Base-by-base conservation (phyloP, 2,329 filamentous ascomycete species). In the Aspergillus oerlinghausenensis region DNA sequence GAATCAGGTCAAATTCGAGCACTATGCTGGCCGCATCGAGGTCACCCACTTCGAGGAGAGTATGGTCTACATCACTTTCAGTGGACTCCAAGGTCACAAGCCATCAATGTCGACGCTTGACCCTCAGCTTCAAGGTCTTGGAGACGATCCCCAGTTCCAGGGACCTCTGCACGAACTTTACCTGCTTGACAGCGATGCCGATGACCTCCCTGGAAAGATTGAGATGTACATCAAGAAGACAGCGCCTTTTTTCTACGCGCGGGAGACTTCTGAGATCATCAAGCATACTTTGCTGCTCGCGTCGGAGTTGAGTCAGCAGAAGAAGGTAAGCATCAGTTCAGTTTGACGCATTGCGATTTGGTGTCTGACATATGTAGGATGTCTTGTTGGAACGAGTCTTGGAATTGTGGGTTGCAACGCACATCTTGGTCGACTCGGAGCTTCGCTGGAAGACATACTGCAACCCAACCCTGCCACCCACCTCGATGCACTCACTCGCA, bases 341-440 rank as follows among this genome's bases (percentile, higher is more conserved):
- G 7, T 10, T 3, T 17, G 32, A 38, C 4, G 19, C 32, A 49
- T 55, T n/a, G 49, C 21, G 42, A 47, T 9, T 28, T 63, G 38
- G 38, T 60, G 58, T 38, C 52, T 66, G 26, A 55, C 48, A 9
- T 14, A 11, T 51, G 5, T 60, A 77, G 67, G 79, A 82, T 62
- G 67, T 70, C 17, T 70, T 84, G 9, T 70, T 85, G 11, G 70
- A 77, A 19, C 78, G 81, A 47, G 77, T 77, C 2, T 68, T 84
- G 49, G 80, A 85, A 60, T 72, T 86, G 4, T 85, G 82, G 82
- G 75, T 80, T 29, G 77, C 79, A 14, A 85, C 82, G 7, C 76
- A 78, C 42, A 76, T 85, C 49, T 74, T 85, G 17, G 78, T 79
- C n/a, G 78, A 80, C 23, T 71, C 68, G 3, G 74, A 78, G 25